A percentile compares a stretch with the other conserved stretches of the same genome.
Conservation (phyloP, 208 protist species). For the Crithidia bombi region DNA sequence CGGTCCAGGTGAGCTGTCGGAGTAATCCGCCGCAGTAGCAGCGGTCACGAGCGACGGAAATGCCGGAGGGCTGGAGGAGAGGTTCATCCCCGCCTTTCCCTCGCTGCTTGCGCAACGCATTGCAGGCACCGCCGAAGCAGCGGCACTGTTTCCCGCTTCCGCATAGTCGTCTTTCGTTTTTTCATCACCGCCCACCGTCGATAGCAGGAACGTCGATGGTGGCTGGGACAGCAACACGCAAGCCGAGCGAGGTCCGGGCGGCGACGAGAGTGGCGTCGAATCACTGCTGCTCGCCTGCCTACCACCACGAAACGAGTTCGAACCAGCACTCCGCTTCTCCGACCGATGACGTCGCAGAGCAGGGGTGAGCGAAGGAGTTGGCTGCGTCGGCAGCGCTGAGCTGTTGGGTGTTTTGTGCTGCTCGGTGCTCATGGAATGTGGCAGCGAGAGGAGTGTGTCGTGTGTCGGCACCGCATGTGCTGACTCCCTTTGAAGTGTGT, state of each 20-base stretch:
- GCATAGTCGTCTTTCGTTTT: neutral
- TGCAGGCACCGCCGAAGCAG: neutral
- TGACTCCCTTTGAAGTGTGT: neutral
- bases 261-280: conserved; percentile 8
- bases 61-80: conserved; percentile 5
- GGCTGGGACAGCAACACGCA: conserved; percentile 8
- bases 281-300: conserved; percentile 4
- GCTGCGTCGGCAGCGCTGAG: neutral
- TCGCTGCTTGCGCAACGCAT: neutral
- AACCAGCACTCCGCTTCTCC: neutral
- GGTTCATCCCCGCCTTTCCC: neutral
- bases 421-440: neutral
- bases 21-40: neutral
- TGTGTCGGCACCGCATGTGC: neutral
- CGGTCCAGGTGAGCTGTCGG: neutral
- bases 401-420: neutral
- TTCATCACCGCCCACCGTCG: neutral
- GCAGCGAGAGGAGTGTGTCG: neutral
- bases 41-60: conserved; percentile 2
- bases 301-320: neutral
- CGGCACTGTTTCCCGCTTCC: neutral
- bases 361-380: neutral
- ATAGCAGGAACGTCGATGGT: conserved; percentile 9
- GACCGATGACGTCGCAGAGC: neutral
- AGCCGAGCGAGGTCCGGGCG: neutral